Percentiles rank a stretch among this genome's conserved stretches.
These are phyloP conservation scores for Scopulariopsis brevicaulis DNA, from an alignment of 2,329 filamentous ascomycete genomes.

Conservation along the genomic window DNA sequence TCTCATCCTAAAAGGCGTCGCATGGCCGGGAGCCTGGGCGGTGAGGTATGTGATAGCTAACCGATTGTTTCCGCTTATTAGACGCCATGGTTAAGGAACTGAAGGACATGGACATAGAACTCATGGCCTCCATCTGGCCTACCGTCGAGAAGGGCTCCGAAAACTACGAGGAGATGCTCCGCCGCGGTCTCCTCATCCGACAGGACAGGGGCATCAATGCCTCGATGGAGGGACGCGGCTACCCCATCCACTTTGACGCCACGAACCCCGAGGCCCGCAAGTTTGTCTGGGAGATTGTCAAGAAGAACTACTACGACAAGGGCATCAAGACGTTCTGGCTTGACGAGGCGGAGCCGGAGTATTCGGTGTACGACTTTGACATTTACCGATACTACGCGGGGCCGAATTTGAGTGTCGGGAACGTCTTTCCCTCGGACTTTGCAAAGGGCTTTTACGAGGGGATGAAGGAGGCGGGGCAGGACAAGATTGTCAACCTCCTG, in stretches of 20 bases:
- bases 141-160: slow-evolving; percentile 48
- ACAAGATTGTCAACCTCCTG: slow-evolving; percentile 43
- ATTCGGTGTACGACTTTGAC: slow-evolving; percentile 53
- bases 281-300: slow-evolving; percentile 48
- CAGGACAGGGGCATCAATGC: slow-evolving; percentile 47
- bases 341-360: slow-evolving; percentile 59
- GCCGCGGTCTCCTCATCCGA: slow-evolving; percentile 47
- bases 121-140: slow-evolving; percentile 62
- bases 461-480: slow-evolving; percentile 36
- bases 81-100: slow-evolving; percentile 54
- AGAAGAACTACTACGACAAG: slow-evolving; percentile 48
- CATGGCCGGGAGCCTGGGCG: neutral
- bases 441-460: slow-evolving; percentile 50
- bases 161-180: slow-evolving; percentile 51
- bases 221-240: slow-evolving; percentile 46
- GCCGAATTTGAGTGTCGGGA: slow-evolving; percentile 32
- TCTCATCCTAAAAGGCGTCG: neutral
- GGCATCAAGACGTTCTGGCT: slow-evolving; percentile 58
- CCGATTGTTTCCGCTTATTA: slow-evolving; percentile 9
- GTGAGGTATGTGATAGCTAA: neutral
- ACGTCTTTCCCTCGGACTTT: slow-evolving; percentile 48
- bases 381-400: slow-evolving; percentile 46
- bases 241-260: slow-evolving; percentile 50
- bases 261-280: slow-evolving; percentile 47
- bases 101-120: slow-evolving; percentile 43